Conservation (phyloP, 192 early-diverging fungal species). For the Backusella westeae region DNA sequence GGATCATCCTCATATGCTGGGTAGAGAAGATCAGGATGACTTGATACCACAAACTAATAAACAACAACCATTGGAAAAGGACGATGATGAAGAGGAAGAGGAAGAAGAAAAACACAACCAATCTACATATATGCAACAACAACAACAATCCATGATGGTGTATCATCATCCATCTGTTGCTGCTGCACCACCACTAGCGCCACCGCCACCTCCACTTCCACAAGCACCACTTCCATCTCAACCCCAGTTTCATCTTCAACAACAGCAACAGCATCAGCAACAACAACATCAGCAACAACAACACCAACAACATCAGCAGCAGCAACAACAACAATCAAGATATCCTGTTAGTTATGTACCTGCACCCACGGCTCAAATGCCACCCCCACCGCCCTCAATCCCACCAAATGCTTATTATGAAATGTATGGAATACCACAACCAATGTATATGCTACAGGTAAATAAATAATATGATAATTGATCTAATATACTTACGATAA, state of each 20-base stretch:
- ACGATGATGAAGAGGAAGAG: neutral
- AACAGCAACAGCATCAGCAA: neutral
- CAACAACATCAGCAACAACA: neutral
- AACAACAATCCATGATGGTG: conserved; percentile 18
- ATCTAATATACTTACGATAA: neutral
- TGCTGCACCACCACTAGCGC: neutral
- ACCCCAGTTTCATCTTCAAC: neutral
- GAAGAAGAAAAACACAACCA: neutral
- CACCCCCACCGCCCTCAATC: conserved; percentile 4
- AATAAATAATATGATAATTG: neutral
- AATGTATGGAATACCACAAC: conserved; percentile 12
- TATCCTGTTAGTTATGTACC: neutral
- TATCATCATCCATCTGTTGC: neutral
- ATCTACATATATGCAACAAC: neutral
- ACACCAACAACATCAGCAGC: neutral
- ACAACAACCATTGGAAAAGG: neutral
- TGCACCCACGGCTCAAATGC: neutral
- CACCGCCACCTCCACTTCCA: neutral
- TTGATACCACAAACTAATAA: conserved; percentile 1
- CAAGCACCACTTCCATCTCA: neutral
- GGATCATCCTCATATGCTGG: neutral
- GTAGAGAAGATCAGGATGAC: neutral
- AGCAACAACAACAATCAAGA: neutral
- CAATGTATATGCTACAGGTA: conserved; percentile 38
- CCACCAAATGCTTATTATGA: conserved; percentile 14